Evolutionary conservation across 768 basidiomycete species (phyloP).

Genomic region (Hemileccinum impolitum): DNA sequence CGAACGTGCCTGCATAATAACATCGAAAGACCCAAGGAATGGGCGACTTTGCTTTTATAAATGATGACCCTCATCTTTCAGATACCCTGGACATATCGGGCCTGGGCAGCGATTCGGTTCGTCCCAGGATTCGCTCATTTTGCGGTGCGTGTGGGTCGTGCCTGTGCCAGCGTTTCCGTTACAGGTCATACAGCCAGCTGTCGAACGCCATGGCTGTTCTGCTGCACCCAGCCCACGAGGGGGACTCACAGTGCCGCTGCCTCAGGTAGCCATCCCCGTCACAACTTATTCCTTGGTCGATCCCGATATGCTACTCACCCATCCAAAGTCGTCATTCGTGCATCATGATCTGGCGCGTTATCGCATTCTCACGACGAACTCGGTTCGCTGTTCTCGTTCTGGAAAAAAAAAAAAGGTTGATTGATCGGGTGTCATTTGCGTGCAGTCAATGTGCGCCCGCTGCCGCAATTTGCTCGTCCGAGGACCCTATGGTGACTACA

Average conservation of each 20-base stretch:
- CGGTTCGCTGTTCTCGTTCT: not conserved
- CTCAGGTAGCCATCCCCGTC: not conserved
- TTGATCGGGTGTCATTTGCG: not conserved
- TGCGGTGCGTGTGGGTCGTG: constrained; percentile 14
- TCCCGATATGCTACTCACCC: not conserved
- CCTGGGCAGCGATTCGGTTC: constrained; percentile 12
- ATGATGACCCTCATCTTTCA: constrained; percentile 21
- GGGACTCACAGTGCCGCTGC: not conserved
- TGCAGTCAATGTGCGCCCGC: not conserved
- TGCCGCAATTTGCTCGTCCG: too few species aligned
- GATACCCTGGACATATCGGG: constrained; percentile 30
- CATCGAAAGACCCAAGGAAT: constrained; percentile 18
- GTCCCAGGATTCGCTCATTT: constrained; percentile 23
- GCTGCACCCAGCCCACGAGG: constrained; percentile 13
- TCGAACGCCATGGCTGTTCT: not conserved
- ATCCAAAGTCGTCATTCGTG: too few species aligned
- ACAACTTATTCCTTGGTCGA: not conserved
- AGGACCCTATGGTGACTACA: too few species aligned
- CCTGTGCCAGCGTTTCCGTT: constrained; percentile 1
- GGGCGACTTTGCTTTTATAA: constrained; percentile 29
- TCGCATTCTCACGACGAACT: constrained; percentile 2
- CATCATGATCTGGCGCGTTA: not conserved
- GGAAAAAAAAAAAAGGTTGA: not conserved
- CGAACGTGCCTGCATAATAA: constrained; percentile 38
- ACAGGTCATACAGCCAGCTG: not conserved